Conservation (phyloP, 805 yeast species). For the Pichia heedii region DNA sequence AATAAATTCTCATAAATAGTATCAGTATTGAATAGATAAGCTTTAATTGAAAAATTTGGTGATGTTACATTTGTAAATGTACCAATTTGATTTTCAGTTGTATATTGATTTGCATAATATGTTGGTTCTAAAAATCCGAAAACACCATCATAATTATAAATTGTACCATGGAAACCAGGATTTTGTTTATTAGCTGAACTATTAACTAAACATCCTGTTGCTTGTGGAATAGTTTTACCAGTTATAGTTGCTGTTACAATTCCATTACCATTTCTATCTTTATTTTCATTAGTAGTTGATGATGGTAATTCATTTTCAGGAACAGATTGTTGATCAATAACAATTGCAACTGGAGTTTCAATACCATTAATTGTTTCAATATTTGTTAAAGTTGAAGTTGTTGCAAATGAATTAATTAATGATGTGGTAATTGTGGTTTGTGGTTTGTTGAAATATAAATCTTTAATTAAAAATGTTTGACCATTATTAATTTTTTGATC, state of each 20-base stretch:
- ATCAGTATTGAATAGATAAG: slow-evolving; percentile 2
- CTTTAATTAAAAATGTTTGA: neutral
- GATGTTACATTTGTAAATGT: slow-evolving; percentile 1
- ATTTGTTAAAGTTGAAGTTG: slow-evolving; percentile 1
- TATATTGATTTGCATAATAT: slow-evolving; percentile 7
- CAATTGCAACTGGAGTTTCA: slow-evolving; percentile 1
- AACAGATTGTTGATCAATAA: slow-evolving; percentile 2
- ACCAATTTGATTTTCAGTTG: neutral
- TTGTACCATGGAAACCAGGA: slow-evolving; percentile 7
- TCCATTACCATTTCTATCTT: too few species aligned
- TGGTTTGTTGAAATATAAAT: neutral
- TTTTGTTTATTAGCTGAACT: neutral
- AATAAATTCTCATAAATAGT: slow-evolving; percentile 1
- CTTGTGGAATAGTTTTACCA: neutral
- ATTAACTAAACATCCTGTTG: slow-evolving; percentile 5
- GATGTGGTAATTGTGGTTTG: neutral
- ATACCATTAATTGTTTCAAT: neutral
- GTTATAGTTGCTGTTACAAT: slow-evolving; percentile 1
- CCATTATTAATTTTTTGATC: neutral
- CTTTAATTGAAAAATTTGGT: slow-evolving; percentile 7
- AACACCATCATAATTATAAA: slow-evolving; percentile 2
- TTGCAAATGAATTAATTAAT: slow-evolving; percentile 1
- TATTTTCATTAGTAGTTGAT: neutral
- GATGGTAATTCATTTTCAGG: neutral
- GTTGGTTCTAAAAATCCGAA: slow-evolving; percentile 3